phyloP scores from a whole-genome alignment of 2,329 filamentous ascomycete species.

The Paecilomyces formosus region DNA sequence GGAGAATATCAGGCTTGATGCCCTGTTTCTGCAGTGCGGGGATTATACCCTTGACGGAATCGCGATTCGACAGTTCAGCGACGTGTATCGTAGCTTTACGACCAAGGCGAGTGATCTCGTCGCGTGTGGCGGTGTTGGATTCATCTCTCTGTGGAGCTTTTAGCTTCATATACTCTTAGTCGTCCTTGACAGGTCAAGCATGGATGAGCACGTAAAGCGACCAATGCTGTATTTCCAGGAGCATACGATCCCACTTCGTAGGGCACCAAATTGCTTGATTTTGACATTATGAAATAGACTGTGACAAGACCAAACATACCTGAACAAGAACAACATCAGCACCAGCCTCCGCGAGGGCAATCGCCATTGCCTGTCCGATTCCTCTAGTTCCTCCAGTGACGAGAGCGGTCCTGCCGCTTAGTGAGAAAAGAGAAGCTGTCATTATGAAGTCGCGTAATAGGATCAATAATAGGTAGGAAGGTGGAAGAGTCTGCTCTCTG shows the following conservation, averaged over 20 bases:
- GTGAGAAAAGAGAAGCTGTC: constrained; percentile 29
- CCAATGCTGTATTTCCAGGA: not conserved
- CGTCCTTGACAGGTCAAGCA: too few relatives aligned
- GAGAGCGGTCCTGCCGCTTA: constrained; percentile 36
- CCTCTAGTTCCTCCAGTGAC: constrained; percentile 42
- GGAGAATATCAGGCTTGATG: constrained; percentile 64
- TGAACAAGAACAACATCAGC: constrained; percentile 39
- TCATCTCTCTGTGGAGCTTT: constrained; percentile 43
- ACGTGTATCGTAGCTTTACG: constrained; percentile 36
- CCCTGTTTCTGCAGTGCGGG: constrained; percentile 32
- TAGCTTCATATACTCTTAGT: not conserved
- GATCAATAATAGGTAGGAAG: not conserved
- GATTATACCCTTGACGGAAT: constrained; percentile 33
- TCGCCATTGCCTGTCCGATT: constrained; percentile 41
- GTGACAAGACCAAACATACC: constrained; percentile 12
- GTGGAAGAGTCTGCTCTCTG: not conserved
- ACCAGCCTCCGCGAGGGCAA: constrained; percentile 40
- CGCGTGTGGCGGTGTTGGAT: constrained; percentile 35
- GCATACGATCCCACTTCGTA: not conserved
- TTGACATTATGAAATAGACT: too few relatives aligned
- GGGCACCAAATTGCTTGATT: too few relatives aligned
- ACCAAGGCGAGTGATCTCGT: constrained; percentile 33
- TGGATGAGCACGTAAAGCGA: not conserved
- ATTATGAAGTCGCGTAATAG: constrained; percentile 13
- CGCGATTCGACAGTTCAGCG: constrained; percentile 36